Base-by-base conservation (phyloP, 768 basidiomycete species). In the Mycena sanguinolenta region DNA sequence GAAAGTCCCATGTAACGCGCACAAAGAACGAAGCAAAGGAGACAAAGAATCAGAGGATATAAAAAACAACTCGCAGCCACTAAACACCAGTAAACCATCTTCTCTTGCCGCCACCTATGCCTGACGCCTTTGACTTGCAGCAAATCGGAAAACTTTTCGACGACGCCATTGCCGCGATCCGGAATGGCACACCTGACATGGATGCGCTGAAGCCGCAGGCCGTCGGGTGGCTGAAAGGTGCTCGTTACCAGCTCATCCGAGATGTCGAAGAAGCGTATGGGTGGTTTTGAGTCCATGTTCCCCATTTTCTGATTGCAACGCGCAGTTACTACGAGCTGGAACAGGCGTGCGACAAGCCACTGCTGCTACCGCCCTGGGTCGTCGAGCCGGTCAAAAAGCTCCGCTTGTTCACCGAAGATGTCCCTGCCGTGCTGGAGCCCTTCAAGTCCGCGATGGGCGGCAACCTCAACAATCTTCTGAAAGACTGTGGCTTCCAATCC, bases 61-160 rank as follows among this genome's bases (percentile, higher is more conserved):
- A 38, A 39, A 39, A 17, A 17, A 5, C 13, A 39, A 17, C 3
- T 39, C 16, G 39, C 13, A 39, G 16, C 16, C 32, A 34, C 32
- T 10, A 34, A 39, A 39, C 39, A 39, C 3, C 39, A 39, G 39
- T 17, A 39, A 39, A 39, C 13, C 39, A 39, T 17, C 39, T 12
- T 39, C 39, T 39, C 39, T 39, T 17, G 3, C 10, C 39, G 13
- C 16, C 39, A 17, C 16, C 39, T 7, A 39, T 39, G 39, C 39
- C 39, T 12, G 39, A 7, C 39, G 16, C 39, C 39, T 39, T 39
- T 39, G 39, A 65, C 42, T 13, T 65, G 38, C 32, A 65, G 27
- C 63, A 65, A 55, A 54, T 65, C 9, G 63, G 25, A 2, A 55
- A 57, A 25, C 54, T 65, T 3, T 65, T 65, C 63, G 21, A 65